Evolutionary conservation across 2,329 filamentous ascomycete species (phyloP).

Genomic region (Sporothrix brasiliensis): DNA sequence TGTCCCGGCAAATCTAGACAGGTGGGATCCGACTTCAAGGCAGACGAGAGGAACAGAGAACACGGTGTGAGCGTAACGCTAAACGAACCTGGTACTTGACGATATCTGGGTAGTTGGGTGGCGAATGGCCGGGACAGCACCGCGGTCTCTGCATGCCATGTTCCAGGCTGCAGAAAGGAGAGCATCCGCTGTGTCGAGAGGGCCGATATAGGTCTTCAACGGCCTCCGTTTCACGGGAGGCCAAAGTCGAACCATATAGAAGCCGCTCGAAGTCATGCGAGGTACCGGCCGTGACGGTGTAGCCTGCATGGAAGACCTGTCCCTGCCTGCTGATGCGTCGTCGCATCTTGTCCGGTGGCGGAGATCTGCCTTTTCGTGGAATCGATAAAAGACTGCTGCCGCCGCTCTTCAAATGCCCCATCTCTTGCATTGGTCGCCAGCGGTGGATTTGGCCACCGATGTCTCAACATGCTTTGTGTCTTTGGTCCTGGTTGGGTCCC

Average conservation of each 20-base stretch:
- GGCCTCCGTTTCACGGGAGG: conserved; percentile 27
- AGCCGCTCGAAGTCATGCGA: conserved; percentile 9
- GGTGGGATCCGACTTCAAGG: not conserved
- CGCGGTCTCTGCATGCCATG: not conserved
- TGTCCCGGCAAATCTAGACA: not conserved
- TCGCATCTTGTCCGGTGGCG: not conserved
- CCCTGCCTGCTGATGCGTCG: conserved; percentile 19
- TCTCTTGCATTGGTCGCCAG: conserved; percentile 22
- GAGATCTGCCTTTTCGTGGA: not conserved
- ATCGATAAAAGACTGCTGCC: conserved; percentile 4
- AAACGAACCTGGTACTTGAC: conserved; percentile 33
- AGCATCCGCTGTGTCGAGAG: not conserved
- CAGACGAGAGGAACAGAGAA: conserved; percentile 28
- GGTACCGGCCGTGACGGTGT: not conserved
- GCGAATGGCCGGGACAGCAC: not conserved
- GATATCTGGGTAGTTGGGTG: conserved; percentile 1
- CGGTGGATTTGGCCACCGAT: conserved; percentile 19
- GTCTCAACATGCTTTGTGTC: not conserved
- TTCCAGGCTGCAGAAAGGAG: conserved; percentile 3
- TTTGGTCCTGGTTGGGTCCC: not conserved
- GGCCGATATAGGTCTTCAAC: not conserved
- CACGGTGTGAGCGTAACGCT: conserved; percentile 33
- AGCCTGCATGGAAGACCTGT: conserved; percentile 22
- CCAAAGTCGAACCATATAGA: not conserved
- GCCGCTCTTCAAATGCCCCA: conserved; percentile 27